phyloP scores from a whole-genome alignment of 2,329 filamentous ascomycete genomes.

The Fusarium ambrosium region DNA sequence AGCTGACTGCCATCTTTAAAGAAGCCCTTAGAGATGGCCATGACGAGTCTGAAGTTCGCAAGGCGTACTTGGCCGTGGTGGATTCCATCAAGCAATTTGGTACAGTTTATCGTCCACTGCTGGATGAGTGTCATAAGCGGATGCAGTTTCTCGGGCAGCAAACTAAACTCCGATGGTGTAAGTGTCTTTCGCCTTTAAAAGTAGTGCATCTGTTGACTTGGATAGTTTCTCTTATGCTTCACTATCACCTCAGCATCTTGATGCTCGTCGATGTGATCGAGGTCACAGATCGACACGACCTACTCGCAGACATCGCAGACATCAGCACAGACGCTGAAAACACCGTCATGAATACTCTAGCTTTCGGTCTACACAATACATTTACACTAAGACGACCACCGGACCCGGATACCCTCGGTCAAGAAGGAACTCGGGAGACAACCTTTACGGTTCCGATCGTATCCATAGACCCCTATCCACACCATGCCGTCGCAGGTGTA shows the following conservation, averaged over 20 bases:
- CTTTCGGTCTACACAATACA: conserved; percentile 49
- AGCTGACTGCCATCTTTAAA: conserved; percentile 50
- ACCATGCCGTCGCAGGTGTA: conserved; percentile 50
- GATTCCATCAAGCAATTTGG: conserved; percentile 48
- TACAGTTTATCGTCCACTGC: conserved; percentile 43
- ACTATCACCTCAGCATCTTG: conserved; percentile 52
- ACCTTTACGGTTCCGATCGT: conserved; percentile 47
- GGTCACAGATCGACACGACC: conserved; percentile 46
- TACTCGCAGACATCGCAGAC: conserved; percentile 43
- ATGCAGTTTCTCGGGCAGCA: conserved; percentile 50
- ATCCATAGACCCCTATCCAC: conserved; percentile 51
- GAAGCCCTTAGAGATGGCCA: conserved; percentile 51
- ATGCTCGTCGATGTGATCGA: conserved; percentile 50
- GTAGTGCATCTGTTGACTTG: background rate
- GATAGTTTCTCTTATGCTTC: conserved; percentile 51
- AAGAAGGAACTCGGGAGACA: background rate
- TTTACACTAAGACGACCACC: conserved; percentile 34
- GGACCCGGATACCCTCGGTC: background rate
- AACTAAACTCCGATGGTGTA: conserved; percentile 52
- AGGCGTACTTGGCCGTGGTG: conserved; percentile 43
- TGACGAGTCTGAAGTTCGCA: conserved; percentile 48
- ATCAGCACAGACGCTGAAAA: conserved; percentile 47
- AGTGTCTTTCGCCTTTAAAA: background rate
- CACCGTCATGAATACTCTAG: conserved; percentile 50
- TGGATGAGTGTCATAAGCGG: conserved; percentile 49